phyloP scores from a whole-genome alignment of 2,329 filamentous ascomycete genomes.

The Didymella segeticola region DNA sequence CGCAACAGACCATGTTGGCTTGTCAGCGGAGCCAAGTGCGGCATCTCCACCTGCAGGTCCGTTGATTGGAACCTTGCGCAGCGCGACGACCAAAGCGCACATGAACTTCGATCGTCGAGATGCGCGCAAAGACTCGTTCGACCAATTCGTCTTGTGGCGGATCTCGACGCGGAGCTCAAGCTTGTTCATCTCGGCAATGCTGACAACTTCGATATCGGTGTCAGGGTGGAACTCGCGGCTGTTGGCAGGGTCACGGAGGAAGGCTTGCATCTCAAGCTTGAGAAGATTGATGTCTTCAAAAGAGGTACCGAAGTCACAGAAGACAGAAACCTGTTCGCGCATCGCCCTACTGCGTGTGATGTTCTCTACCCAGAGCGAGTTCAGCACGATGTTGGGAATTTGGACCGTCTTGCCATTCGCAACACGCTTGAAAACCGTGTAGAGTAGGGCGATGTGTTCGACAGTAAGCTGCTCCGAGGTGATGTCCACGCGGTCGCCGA shows the following conservation, averaged over 20 bases:
- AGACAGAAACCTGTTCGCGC: constrained; percentile 82
- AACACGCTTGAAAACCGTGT: constrained; percentile 87
- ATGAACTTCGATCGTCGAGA: constrained; percentile 93
- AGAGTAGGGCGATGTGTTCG: constrained; percentile 92
- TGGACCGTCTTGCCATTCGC: constrained; percentile 80
- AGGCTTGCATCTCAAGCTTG: constrained; percentile 81
- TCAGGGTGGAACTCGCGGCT: constrained; percentile 89
- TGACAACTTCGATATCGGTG: constrained; percentile 76
- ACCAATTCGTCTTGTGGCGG: constrained; percentile 75
- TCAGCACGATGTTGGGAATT: constrained; percentile 90
- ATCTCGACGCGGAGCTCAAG: constrained; percentile 82
- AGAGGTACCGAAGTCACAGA: constrained; percentile 82
- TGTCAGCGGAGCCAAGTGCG: constrained; percentile 67
- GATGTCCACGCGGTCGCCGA: constrained; percentile 92
- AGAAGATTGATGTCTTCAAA: constrained; percentile 91
- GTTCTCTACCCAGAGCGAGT: constrained; percentile 95
- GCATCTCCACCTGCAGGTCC: constrained; percentile 75
- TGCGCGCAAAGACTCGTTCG: constrained; percentile 78
- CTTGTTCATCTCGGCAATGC: constrained; percentile 87
- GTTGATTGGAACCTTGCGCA: constrained; percentile 87
- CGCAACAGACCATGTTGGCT: constrained; percentile 81
- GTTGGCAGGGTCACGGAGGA: constrained; percentile 85
- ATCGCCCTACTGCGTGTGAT: constrained; percentile 89
- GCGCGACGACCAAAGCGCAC: constrained; percentile 84
- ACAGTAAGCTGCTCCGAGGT: constrained; percentile 74